A percentile compares a stretch with the other conserved stretches of the same genome.
phyloP scores from a whole-genome alignment of 2,329 filamentous ascomycete species.

The Phialophora expanda region DNA sequence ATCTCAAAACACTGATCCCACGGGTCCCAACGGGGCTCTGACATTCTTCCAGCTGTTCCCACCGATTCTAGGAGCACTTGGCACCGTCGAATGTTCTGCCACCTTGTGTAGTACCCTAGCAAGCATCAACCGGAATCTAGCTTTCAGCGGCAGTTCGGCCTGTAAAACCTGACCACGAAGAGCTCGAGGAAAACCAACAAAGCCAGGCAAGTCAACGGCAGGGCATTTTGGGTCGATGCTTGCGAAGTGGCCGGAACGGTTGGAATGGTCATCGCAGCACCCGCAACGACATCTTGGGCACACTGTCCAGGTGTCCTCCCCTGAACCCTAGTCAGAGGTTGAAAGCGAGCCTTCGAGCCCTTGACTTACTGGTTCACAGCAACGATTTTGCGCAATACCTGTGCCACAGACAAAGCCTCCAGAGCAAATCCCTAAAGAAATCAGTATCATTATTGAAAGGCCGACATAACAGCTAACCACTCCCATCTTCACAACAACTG shows the following conservation, averaged over 20 bases:
- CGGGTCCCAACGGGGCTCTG: neutral
- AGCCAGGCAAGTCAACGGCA: neutral
- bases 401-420: conserved; percentile 26
- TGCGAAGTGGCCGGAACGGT: conserved; percentile 3
- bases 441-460: neutral
- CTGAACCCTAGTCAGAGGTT: conserved; percentile 2
- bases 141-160: neutral
- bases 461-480: conserved; percentile 12
- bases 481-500: conserved; percentile 27
- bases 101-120: neutral
- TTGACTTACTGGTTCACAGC: conserved; percentile 24
- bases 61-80: neutral
- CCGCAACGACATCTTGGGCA: conserved; percentile 14
- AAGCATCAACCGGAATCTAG: neutral
- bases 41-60: neutral
- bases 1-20: neutral
- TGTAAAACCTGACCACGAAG: neutral
- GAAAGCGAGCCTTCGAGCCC: neutral
- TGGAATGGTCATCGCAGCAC: conserved; percentile 12
- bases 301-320: conserved; percentile 22
- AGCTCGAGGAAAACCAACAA: neutral
- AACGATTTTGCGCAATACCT: conserved; percentile 26
- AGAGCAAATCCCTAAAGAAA: conserved; percentile 21
- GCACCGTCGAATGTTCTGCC: neutral
- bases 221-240: neutral